phyloP scores from a whole-genome alignment of 148 eudicot genomes.

The Rhododendron vialii region DNA sequence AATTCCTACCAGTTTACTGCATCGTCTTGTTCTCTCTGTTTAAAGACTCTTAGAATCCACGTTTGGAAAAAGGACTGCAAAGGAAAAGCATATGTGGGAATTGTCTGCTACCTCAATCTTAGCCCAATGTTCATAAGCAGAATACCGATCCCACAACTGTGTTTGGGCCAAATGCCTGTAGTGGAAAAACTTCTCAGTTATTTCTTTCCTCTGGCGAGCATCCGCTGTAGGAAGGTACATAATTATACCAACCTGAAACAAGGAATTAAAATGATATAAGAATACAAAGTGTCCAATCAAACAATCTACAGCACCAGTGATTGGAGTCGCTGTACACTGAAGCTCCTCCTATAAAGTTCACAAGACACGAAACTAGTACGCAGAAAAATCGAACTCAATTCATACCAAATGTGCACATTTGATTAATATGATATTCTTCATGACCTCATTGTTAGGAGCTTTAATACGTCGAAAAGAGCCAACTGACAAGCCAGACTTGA shows the following conservation, averaged over 20 bases:
- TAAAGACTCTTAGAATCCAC: not conserved
- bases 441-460: not conserved
- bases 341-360: not conserved
- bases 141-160: constrained; percentile 71
- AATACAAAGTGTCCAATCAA: not conserved
- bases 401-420: not conserved
- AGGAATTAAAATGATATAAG: not conserved
- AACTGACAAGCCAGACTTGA: not conserved
- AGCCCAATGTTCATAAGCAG: constrained; percentile 97
- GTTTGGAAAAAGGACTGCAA: not conserved
- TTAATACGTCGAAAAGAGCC: no score
- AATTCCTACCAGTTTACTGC: not conserved
- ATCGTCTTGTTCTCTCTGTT: not conserved
- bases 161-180: constrained; percentile 69
- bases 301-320: not conserved
- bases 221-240: constrained; percentile 92
- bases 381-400: not conserved
- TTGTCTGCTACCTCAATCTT: constrained; percentile 78
- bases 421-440: not conserved
- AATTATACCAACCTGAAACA: constrained; percentile 86
- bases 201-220: constrained; percentile 78
- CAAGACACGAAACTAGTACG: not conserved
- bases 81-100: not conserved
- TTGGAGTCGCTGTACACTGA: not conserved
- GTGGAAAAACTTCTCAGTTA: constrained; percentile 90